Evolutionary conservation across 1,284 basidiomycete genomes (phyloP), one percentile per base, ranked within the genome.

Genomic region (Rhodotorula glutinis): DNA sequence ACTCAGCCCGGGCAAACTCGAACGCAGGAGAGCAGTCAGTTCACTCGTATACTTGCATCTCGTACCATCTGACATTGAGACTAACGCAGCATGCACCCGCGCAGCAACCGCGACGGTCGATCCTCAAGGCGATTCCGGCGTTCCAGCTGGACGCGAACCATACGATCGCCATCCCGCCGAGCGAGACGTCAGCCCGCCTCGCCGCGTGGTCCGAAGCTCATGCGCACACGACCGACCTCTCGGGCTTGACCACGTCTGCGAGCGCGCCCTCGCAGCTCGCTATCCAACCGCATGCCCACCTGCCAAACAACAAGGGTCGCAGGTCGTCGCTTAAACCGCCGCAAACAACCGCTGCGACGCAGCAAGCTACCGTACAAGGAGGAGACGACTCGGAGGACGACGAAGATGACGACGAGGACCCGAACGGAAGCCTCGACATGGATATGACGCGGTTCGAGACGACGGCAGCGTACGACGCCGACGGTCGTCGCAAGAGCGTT

Each of bases 361-460:
- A 29, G 40, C 25, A 29, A 38, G 41, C 29, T 29, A 43, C 23
- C 38, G 51, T 56, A 44, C 53, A 63, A 21, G 49, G 9, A 23
- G 49, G 7, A 11, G 49, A 49, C 13, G 60, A 62, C 44, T 46
- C 51, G 21, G 60, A 63, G 11, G 56, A 59, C 10, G 41, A 30
- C 38, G 60, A 63, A 3, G 55, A 71, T 19, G 71, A 67, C 44
- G 62, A 57, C 23, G 63, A 63, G 5, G 64, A 68, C 54, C 66
- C 62, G 23, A 59, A 68, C 59, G 69, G 64, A 1, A 66, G 61
- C 46, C 69, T 67, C 62, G 70, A 72, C 53, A 69, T 72, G 69
- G 72, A 69, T 21, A 53, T 72, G 11, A 72, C 70, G 9, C 25
- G 53, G n/a, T 60, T 60, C 51, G 62, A 67, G 51, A 62, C 38